Conservation (phyloP, 768 basidiomycete species). For the Tricholoma matsutake region DNA sequence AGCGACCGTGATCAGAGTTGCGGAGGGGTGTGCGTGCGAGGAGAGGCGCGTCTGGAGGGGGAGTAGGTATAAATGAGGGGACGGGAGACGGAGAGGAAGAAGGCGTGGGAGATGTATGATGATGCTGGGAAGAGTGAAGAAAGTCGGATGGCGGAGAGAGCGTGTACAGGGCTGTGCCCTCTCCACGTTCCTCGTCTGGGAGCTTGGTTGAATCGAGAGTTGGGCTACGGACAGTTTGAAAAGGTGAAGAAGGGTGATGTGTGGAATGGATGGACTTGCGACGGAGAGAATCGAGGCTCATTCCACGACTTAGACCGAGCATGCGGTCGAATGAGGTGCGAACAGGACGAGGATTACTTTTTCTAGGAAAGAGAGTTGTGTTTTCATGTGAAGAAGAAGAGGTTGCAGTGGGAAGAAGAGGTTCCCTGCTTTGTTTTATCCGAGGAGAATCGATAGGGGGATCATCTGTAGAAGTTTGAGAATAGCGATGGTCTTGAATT, state of each 20-base stretch:
- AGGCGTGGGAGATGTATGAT: slow-evolving; percentile 10
- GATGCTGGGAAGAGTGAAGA: slow-evolving; percentile 25
- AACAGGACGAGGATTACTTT: slow-evolving; percentile 29
- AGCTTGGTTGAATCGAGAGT: slow-evolving; percentile 6
- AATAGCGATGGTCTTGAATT: slow-evolving; percentile 4
- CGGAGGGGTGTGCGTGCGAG: slow-evolving; percentile 36
- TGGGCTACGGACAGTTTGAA: background rate
- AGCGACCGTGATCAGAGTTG: slow-evolving; percentile 31
- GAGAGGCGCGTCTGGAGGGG: slow-evolving; percentile 16
- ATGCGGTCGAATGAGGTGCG: slow-evolving; percentile 62
- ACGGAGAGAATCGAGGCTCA: slow-evolving; percentile 49
- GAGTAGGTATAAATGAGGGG: slow-evolving; percentile 19
- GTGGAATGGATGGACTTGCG: slow-evolving; percentile 16
- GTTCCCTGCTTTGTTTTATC: slow-evolving; percentile 68
- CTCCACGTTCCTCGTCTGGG: slow-evolving; percentile 34
- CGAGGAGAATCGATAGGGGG: slow-evolving; percentile 10
- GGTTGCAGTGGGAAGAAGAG: slow-evolving; percentile 68
- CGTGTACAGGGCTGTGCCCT: background rate
- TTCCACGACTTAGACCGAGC: slow-evolving; percentile 47
- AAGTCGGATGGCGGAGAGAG: slow-evolving; percentile 25
- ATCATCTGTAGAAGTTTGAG: slow-evolving; percentile 13
- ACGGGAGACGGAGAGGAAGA: slow-evolving; percentile 17
- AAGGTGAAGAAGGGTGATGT: slow-evolving; percentile 3
- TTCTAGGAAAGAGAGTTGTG: slow-evolving; percentile 1
- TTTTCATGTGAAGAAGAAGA: no score